Base-by-base conservation (phyloP, 768 basidiomycete species). In the Tylopilus intermedius region DNA sequence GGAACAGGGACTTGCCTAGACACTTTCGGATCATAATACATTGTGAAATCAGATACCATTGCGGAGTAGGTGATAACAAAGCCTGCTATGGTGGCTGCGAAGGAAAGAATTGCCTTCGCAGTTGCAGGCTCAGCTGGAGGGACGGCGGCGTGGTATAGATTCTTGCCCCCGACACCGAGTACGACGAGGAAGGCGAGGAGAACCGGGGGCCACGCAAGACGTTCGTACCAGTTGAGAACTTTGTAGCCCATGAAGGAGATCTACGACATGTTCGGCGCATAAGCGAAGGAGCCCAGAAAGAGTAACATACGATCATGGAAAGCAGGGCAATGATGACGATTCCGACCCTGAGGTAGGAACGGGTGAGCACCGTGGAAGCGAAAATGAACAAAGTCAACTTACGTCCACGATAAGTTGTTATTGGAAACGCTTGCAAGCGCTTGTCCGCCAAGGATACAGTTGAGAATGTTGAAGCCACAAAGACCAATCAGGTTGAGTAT, bases 261-360 rank as follows among this genome's bases (percentile, higher is more conserved):
- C 79, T 80, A 24, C 0, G 15, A 26, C 4, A 29, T 47, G 51
- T 45, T 38, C 29, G 50, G 49, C 33, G 56, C 15, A 46, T 35
- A 42, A 42, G 43, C 22, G 35, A 32, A 26, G 11, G 38, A 35
- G 45, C 35, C 43, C 37, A 40, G 4, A 40, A n/a, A 37, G 44
- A 29, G 55, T 41, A 50, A 74, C 72, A 51, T 62, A 81, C 73
- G 22, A 86, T 55, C 29, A 93, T 78, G 2, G 88, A 84, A 30
- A 89, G 72, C 29, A 86, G 54, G 0, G 80, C 78, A 39, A 92
- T 83, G 47, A 94, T 81, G 30, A 90, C 84, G 50, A 93, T 93
- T 2, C 91, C 91, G 26, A 94, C 82, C 47, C 85, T 88, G 55
- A 27, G 40, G 30, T 32, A 50, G 57, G 50, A 39, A 56, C 50